Conservation (phyloP, 176 grass and related monocot species). For the Zizania latifolia region DNA sequence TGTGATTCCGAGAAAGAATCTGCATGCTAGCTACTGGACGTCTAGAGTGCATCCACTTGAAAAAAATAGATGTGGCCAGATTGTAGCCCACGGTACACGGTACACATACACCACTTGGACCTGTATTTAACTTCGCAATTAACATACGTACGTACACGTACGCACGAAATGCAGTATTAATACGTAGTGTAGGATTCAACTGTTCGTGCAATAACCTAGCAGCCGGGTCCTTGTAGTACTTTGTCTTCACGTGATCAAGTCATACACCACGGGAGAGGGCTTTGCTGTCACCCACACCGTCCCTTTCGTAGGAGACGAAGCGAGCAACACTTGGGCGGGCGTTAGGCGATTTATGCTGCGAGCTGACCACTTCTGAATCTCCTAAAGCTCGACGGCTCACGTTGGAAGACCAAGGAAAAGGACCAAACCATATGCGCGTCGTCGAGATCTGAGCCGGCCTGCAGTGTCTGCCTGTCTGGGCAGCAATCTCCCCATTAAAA, state of each 20-base stretch:
- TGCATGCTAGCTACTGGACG: neutral
- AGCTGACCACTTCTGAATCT: neutral
- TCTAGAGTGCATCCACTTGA: neutral
- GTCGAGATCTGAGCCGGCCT: conserved; percentile 25
- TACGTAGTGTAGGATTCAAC: no score
- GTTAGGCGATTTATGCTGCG: no score
- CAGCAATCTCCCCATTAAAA: no score
- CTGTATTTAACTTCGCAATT: neutral
- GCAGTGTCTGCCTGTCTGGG: no score
- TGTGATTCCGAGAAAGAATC: neutral
- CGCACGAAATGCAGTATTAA: neutral
- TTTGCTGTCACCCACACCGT: neutral
- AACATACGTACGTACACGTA: neutral
- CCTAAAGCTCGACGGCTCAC: neutral
- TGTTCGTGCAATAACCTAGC: no score
- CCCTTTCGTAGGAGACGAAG: neutral
- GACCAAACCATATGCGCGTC: neutral
- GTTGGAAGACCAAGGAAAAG: neutral
- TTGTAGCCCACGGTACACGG: neutral
- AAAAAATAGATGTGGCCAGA: neutral
- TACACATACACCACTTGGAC: neutral
- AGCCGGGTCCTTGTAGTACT: neutral
- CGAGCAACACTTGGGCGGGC: no score
- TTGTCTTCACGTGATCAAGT: neutral
- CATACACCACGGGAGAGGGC: neutral